Evolutionary conservation across 306 rosid genomes (phyloP).

Genomic region (Quercus suber): DNA sequence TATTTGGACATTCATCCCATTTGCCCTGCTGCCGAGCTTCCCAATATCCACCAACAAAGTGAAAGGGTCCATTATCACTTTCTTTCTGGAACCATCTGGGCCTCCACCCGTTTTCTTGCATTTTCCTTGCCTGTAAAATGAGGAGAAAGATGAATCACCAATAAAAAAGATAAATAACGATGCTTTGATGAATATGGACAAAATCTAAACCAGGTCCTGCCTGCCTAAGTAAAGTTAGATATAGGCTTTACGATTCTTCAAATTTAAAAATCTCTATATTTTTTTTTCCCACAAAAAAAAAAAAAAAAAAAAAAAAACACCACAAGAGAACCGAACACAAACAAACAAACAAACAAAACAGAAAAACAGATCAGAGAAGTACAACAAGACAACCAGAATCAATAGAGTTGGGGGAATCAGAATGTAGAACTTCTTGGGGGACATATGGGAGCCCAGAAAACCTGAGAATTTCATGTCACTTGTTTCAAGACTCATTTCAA

Average conservation of each 20-base stretch:
- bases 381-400: neutral
- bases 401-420: neutral
- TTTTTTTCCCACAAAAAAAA: neutral
- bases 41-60: constrained; percentile 84
- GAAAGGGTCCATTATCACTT: constrained; percentile 65
- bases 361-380: neutral
- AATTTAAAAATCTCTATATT: neutral
- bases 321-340: neutral
- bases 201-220: neutral
- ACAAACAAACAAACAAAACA: neutral
- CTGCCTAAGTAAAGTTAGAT: neutral
- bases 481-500: neutral
- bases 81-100: constrained; percentile 82
- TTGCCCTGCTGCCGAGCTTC: constrained; percentile 64
- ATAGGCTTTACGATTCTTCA: neutral
- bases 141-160: constrained; percentile 6
- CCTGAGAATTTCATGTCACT: neutral
- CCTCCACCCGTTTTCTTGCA: constrained; percentile 94
- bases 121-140: constrained; percentile 66
- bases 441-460: neutral
- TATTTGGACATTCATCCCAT: constrained; percentile 84
- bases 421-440: neutral
- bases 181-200: neutral
- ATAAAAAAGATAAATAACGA: neutral
- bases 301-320: neutral